A percentile compares a stretch with the other conserved stretches of the same genome.
Evolutionary conservation across 2,329 filamentous ascomycete genomes (phyloP).

Genomic region (Fonsecaea nubica): DNA sequence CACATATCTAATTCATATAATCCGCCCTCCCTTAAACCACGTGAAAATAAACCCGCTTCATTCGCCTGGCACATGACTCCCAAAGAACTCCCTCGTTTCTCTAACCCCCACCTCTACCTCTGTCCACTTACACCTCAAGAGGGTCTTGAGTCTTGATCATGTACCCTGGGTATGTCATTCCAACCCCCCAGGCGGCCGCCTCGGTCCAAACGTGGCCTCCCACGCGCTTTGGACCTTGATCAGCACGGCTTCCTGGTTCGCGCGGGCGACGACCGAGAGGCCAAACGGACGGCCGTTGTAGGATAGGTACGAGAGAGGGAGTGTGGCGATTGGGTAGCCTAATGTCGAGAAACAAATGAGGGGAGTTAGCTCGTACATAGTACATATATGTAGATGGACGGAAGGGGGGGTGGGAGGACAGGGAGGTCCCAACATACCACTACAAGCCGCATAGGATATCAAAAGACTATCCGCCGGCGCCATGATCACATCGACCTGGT

Average conservation of each 20-base stretch:
- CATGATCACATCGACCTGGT: neutral
- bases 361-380: too few species aligned
- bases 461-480: conserved; percentile 16
- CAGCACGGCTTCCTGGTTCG: conserved; percentile 22
- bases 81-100: too few species aligned
- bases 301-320: conserved; percentile 31
- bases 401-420: too few species aligned
- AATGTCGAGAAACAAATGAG: too few species aligned
- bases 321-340: conserved; percentile 34
- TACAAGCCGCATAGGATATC: neutral
- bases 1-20: too few species aligned
- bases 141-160: neutral
- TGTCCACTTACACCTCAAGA: neutral
- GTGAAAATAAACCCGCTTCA: too few species aligned
- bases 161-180: neutral
- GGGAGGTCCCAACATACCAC: neutral
- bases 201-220: conserved; percentile 29
- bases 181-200: neutral
- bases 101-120: neutral
- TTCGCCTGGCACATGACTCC: too few species aligned
- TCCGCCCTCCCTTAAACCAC: too few species aligned
- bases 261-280: conserved; percentile 23
- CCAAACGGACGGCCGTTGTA: conserved; percentile 35
- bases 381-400: too few species aligned
- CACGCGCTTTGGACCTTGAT: conserved; percentile 29